phyloP scores from a whole-genome alignment of 1,139 yeast genomes.

The Magnusiomyces ingens region DNA sequence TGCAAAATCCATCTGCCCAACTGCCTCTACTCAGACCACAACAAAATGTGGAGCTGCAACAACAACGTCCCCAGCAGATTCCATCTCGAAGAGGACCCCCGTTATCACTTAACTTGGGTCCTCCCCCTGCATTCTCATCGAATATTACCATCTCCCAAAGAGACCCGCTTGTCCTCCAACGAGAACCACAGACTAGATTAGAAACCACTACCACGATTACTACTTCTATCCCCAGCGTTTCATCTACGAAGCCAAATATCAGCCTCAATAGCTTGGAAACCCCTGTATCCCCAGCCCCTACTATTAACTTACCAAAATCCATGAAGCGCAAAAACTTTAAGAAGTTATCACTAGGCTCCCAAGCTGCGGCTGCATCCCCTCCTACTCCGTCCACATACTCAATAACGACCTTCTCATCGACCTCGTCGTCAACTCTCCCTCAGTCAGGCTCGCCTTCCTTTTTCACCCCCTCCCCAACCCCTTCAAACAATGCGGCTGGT shows the following conservation, averaged over 20 bases:
- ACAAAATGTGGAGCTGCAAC: background rate
- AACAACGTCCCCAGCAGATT: background rate
- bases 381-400: slow-evolving; percentile 11
- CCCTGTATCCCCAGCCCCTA: slow-evolving; percentile 1
- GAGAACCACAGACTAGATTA: background rate
- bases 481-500: background rate
- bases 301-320: slow-evolving; percentile 47
- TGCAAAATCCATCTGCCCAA: background rate
- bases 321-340: slow-evolving; percentile 69
- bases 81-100: background rate
- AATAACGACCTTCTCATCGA: slow-evolving; percentile 8
- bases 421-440: slow-evolving; percentile 11
- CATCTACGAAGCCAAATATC: slow-evolving; percentile 1
- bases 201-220: slow-evolving; percentile 12
- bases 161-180: background rate
- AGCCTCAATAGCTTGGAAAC: slow-evolving; percentile 1
- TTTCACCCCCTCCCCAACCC: slow-evolving; percentile 1
- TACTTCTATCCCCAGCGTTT: background rate
- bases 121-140: too few relatives aligned
- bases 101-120: too few relatives aligned
- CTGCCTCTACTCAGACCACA: slow-evolving; percentile 1
- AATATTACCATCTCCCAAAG: slow-evolving; percentile 3
- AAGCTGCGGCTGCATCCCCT: slow-evolving; percentile 20
- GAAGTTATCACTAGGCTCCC: slow-evolving; percentile 45
- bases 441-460: slow-evolving; percentile 12